Conservation (phyloP, 2,329 filamentous ascomycete species). For the Fusarium sp. region DNA sequence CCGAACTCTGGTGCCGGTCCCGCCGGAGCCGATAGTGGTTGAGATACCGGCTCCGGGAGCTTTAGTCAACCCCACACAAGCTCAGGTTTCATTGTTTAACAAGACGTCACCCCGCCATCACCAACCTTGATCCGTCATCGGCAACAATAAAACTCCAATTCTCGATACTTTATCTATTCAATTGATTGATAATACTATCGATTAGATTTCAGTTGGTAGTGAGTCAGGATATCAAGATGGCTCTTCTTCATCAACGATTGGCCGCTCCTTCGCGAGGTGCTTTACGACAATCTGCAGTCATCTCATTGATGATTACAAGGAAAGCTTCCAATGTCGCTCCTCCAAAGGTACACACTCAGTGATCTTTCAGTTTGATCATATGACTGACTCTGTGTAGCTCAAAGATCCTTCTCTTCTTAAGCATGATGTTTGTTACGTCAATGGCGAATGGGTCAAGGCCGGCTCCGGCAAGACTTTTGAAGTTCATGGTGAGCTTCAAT, state of each 20-base stretch:
- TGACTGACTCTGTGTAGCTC: constrained; percentile 62
- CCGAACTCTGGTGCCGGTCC: constrained; percentile 20
- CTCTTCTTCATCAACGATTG: constrained; percentile 50
- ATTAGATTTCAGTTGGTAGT: neutral
- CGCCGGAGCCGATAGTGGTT: constrained; percentile 27
- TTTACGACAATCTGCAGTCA: constrained; percentile 49
- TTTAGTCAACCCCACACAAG: constrained; percentile 41
- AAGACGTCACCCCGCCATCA: constrained; percentile 47
- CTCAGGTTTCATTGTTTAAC: constrained; percentile 15
- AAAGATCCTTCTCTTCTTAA: constrained; percentile 87
- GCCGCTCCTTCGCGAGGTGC: constrained; percentile 45
- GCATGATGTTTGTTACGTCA: constrained; percentile 83
- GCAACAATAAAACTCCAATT: neutral
- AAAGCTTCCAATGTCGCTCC: constrained; percentile 63
- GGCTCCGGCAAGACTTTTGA: constrained; percentile 92
- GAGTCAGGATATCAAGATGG: constrained; percentile 39
- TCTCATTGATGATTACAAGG: constrained; percentile 49
- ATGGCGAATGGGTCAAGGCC: constrained; percentile 91
- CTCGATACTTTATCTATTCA: neutral
- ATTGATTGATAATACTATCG: neutral
- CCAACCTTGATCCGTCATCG: constrained; percentile 16
- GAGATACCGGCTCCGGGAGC: constrained; percentile 41
- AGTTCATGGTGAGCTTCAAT: constrained; percentile 70
- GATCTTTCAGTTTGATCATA: neutral
- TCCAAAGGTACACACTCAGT: constrained; percentile 51